Evolutionary conservation across 768 basidiomycete genomes (phyloP).

Genomic region (Calvatia gigantea): DNA sequence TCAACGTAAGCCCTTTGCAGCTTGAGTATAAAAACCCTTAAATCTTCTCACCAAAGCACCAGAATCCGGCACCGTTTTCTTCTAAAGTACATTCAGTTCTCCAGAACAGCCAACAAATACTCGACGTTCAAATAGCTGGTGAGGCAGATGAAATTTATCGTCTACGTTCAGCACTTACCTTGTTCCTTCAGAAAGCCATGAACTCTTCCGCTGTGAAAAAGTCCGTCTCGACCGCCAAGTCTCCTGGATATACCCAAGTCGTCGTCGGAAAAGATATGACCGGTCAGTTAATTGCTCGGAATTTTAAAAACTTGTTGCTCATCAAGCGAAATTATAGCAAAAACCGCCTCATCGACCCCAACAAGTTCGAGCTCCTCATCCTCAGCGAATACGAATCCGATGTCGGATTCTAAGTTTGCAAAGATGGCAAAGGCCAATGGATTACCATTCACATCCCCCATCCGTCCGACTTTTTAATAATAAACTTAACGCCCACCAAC

Average conservation of each 20-base stretch:
- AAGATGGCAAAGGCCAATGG: conserved; percentile 18
- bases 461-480: conserved; percentile 19
- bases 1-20: background rate
- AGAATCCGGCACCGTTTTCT: too few relatives aligned
- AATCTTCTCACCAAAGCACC: background rate
- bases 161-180: background rate
- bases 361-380: background rate
- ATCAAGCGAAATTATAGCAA: background rate
- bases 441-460: conserved; percentile 18
- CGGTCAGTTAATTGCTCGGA: background rate
- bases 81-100: too few relatives aligned
- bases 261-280: conserved; percentile 11
- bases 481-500: too few relatives aligned
- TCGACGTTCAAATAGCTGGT: background rate
- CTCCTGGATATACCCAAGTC: conserved; percentile 6
- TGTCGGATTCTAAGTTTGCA: conserved; percentile 16
- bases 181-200: background rate
- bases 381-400: conserved; percentile 2
- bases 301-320: background rate
- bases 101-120: background rate
- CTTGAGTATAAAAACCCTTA: background rate
- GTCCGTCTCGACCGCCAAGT: background rate
- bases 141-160: background rate
- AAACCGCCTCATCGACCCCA: background rate
- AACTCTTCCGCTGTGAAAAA: conserved; percentile 2